Percentiles rank a stretch among this genome's conserved stretches.
Conservation (phyloP, 2,329 filamentous ascomycete genomes). For the Furcasterigmium sp. region DNA sequence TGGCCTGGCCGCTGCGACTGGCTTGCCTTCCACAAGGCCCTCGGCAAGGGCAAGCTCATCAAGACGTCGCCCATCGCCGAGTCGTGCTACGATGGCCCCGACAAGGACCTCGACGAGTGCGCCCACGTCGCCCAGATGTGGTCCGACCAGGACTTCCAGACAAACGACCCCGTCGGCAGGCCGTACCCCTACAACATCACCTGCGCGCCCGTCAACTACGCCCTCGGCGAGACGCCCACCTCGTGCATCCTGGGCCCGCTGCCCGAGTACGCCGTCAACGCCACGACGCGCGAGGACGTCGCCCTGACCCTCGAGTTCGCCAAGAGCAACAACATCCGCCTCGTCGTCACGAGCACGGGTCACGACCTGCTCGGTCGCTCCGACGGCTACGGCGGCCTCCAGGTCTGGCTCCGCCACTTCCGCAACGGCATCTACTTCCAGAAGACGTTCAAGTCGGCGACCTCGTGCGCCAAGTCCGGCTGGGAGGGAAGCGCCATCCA, state of each 20-base stretch:
- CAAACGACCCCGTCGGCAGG: slow-evolving; percentile 17
- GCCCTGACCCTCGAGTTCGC: slow-evolving; percentile 9
- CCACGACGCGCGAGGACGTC: slow-evolving; percentile 12
- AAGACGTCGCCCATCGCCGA: slow-evolving; percentile 16
- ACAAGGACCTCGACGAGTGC: slow-evolving; percentile 14
- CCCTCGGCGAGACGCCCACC: slow-evolving; percentile 6
- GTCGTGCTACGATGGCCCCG: slow-evolving; percentile 17
- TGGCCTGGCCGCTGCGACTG: slow-evolving; percentile 14
- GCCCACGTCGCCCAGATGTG: slow-evolving; percentile 16
- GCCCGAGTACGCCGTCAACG: slow-evolving; percentile 19
- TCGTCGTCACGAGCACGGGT: slow-evolving; percentile 36
- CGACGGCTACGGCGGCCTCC: slow-evolving; percentile 23
- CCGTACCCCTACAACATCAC: slow-evolving; percentile 21
- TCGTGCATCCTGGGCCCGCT: slow-evolving; percentile 15
- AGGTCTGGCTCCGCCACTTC: slow-evolving; percentile 25
- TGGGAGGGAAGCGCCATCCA: slow-evolving; percentile 27
- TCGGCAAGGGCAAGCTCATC: slow-evolving; percentile 16
- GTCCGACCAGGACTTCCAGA: slow-evolving; percentile 19
- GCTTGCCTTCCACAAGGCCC: slow-evolving; percentile 10
- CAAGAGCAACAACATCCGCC: slow-evolving; percentile 25
- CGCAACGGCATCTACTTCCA: slow-evolving; percentile 23
- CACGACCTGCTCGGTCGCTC: slow-evolving; percentile 33
- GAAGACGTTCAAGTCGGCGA: slow-evolving; percentile 14
- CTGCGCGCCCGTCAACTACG: slow-evolving; percentile 18
- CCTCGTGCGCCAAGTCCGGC: slow-evolving; percentile 15